Percentiles rank a stretch among this genome's conserved stretches.
Conservation (phyloP, 1,284 basidiomycete genomes). For the Nidula niveotomentosa region DNA sequence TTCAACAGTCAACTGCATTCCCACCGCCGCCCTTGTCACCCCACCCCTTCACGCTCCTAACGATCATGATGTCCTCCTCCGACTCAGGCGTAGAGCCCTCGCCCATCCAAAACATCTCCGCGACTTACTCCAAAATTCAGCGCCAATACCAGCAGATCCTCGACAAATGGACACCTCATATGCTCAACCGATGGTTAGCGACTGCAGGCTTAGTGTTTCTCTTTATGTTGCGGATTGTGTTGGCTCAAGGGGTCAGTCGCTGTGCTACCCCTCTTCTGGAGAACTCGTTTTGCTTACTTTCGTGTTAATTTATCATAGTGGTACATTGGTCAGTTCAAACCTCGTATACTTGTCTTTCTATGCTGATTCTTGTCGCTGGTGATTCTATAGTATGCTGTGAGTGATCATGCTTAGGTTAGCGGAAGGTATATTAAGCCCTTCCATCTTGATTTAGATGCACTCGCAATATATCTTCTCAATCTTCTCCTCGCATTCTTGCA, state of each 20-base stretch:
- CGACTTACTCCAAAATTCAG: slow-evolving; percentile 48
- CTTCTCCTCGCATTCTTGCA: slow-evolving; percentile 87
- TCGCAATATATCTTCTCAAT: slow-evolving; percentile 93
- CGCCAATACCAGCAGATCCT: slow-evolving; percentile 83
- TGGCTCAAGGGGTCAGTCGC: slow-evolving; percentile 84
- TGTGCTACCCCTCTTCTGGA: slow-evolving; percentile 4
- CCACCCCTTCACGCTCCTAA: slow-evolving; percentile 16
- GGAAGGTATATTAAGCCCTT: too few relatives aligned
- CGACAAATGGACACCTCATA: slow-evolving; percentile 91
- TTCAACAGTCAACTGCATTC: not conserved
- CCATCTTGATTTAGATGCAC: slow-evolving; percentile 57
- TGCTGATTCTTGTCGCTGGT: slow-evolving; percentile 7
- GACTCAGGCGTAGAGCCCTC: slow-evolving; percentile 40
- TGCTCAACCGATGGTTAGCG: slow-evolving; percentile 86
- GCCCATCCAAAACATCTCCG: slow-evolving; percentile 51
- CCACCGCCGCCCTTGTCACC: not conserved
- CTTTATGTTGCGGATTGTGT: slow-evolving; percentile 87
- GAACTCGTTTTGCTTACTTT: not conserved
- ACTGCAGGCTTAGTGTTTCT: slow-evolving; percentile 73
- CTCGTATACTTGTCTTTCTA: slow-evolving; percentile 3
- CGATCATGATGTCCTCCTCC: slow-evolving; percentile 50
- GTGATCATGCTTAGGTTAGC: slow-evolving; percentile 21
- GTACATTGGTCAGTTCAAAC: slow-evolving; percentile 77
- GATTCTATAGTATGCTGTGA: slow-evolving; percentile 60
- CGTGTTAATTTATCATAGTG: slow-evolving; percentile 49